Percentiles rank a stretch among this genome's conserved stretches.
Conservation (phyloP, 1,284 basidiomycete species). For the Ceratobasidium sp. region DNA sequence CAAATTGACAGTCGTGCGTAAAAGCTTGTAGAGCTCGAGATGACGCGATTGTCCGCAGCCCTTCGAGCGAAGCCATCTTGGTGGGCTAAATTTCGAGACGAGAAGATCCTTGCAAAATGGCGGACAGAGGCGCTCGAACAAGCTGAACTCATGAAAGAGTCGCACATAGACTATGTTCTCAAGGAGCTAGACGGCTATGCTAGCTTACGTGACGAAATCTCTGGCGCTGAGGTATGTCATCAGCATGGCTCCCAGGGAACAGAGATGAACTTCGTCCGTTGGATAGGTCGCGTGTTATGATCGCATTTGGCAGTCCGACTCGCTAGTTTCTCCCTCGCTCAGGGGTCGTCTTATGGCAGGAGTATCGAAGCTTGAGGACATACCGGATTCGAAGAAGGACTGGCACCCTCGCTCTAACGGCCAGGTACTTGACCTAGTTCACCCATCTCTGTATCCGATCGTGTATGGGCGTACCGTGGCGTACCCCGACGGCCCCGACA, state of each 20-base stretch:
- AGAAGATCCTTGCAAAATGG: slow-evolving; percentile 57
- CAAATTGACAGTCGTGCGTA: too few relatives aligned
- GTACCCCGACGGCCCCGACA: not conserved
- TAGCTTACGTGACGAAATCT: slow-evolving; percentile 59
- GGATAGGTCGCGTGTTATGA: slow-evolving; percentile 66
- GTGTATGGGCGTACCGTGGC: slow-evolving; percentile 56
- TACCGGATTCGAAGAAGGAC: slow-evolving; percentile 60
- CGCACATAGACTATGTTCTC: slow-evolving; percentile 66
- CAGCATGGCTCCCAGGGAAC: too few relatives aligned
- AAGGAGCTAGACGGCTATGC: slow-evolving; percentile 67
- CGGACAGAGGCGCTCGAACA: slow-evolving; percentile 54
- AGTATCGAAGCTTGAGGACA: slow-evolving; percentile 57
- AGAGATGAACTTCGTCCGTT: not conserved
- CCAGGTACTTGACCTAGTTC: slow-evolving; percentile 63
- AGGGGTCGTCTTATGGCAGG: slow-evolving; percentile 49
- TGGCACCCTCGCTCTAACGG: slow-evolving; percentile 65
- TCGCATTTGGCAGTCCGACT: slow-evolving; percentile 66
- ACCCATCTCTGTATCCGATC: slow-evolving; percentile 62
- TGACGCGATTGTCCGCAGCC: slow-evolving; percentile 64
- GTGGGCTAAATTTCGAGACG: slow-evolving; percentile 59
- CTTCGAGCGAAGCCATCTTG: slow-evolving; percentile 61
- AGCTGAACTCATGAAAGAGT: slow-evolving; percentile 58
- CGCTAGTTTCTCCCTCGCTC: slow-evolving; percentile 51
- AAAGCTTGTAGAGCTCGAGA: slow-evolving; percentile 67
- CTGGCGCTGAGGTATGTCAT: slow-evolving; percentile 57